Conservation (phyloP, 805 yeast species). For the Lachancea sp. region DNA sequence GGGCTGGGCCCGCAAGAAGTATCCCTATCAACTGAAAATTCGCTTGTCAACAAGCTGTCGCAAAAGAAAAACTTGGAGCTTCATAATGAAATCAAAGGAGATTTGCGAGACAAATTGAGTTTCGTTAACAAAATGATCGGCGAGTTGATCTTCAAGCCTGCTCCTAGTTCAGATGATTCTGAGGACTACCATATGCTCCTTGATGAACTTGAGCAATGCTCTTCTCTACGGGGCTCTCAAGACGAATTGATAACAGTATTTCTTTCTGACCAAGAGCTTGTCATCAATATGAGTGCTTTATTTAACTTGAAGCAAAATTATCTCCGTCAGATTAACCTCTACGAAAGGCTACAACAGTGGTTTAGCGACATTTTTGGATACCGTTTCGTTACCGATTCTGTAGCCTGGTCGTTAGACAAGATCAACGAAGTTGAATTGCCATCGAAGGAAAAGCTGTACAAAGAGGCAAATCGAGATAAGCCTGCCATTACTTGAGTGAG, state of each 20-base stretch:
- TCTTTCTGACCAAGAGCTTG: conserved; percentile 24
- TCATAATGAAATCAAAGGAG: conserved; percentile 27
- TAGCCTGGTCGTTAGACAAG: conserved; percentile 15
- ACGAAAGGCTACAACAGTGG: conserved; percentile 21
- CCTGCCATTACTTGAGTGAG: too few species aligned
- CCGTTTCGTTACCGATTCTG: conserved; percentile 18
- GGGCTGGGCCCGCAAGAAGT: conserved; percentile 33
- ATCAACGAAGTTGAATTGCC: neutral
- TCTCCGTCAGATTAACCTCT: conserved; percentile 19
- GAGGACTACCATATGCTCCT: conserved; percentile 23
- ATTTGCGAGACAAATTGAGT: conserved; percentile 22
- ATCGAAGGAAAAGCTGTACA: neutral
- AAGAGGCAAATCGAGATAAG: too few species aligned
- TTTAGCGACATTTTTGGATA: conserved; percentile 20
- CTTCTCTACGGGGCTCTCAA: conserved; percentile 20
- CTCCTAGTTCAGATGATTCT: conserved; percentile 1
- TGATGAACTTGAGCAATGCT: conserved; percentile 26
- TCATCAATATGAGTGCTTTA: conserved; percentile 23
- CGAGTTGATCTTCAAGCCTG: conserved; percentile 11
- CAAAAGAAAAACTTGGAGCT: conserved; percentile 26
- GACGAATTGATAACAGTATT: conserved; percentile 27
- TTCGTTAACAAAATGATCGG: conserved; percentile 22
- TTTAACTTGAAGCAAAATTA: conserved; percentile 22
- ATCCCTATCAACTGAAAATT: conserved; percentile 14
- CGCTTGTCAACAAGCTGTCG: conserved; percentile 25